Evolutionary conservation across 495 filamentous ascomycete genomes (phyloP), one percentile per base, ranked within the genome.

Genomic region (Bacidia rubella): DNA sequence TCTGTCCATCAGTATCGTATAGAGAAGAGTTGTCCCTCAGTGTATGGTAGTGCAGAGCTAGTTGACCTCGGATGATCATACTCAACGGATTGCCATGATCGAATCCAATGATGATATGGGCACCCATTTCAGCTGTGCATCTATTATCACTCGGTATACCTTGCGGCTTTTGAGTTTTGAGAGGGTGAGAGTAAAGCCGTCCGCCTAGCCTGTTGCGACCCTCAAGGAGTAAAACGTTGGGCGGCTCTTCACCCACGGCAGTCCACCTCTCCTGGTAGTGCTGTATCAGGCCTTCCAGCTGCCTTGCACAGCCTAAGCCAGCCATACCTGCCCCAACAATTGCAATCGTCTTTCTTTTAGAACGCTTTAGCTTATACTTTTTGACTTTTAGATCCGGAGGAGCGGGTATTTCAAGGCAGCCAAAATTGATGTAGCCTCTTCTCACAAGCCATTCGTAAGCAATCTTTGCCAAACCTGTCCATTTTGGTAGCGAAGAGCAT

Each of bases 41-140:
- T 17, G 81, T 65, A 61, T 95, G 87, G 64, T 95, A 94, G 22
- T 79, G 81, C 25, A 99, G 75, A 17, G 83, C 89, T 47, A 99
- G 73, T 65, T 99, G 92, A 21, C 87, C 88, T 51, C 92, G 81
- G 58, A 97, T 81, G 49, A 99, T 78, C 52, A 85, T 79, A 62
- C 92, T 88, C 56, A 99, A 65, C 15, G 92, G 92, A 63, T 99
- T 99, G 1, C 92, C 92, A 62, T 85, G 80, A 53, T 96, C 87
- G 60, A 96, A 99, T 1, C 92, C 92, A 25, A 92, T 95, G 56
- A 99, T 86, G 47, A 99, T 96, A 68, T 95, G 92, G 17, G 93
- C 92, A 35, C 92, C 92, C 76, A 95, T 86, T 62, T 99, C 92
- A 44, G 86, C 92, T 15, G 90, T 95, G 53, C 81, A 85, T n/a